A percentile compares a stretch with the other conserved stretches of the same genome.
Conservation (phyloP, 352 stramenopile species). For the Pythium dissimile region DNA sequence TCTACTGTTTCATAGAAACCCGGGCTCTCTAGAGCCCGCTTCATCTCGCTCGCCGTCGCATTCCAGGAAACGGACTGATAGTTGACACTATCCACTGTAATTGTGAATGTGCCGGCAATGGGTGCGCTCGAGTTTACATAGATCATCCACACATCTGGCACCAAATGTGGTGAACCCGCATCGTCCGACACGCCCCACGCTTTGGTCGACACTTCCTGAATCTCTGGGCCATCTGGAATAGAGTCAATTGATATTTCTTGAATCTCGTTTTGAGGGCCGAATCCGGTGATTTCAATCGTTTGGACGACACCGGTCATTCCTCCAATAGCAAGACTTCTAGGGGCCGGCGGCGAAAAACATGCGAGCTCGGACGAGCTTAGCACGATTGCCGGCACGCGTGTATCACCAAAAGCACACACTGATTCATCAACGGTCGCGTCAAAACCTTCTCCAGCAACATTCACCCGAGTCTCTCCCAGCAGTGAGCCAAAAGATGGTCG, state of each 20-base stretch:
- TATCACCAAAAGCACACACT: constrained; percentile 33
- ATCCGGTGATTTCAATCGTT: constrained; percentile 22
- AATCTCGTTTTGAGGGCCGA: constrained; percentile 31
- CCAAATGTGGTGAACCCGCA: constrained; percentile 6
- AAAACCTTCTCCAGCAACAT: constrained; percentile 27
- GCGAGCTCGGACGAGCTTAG: constrained; percentile 24
- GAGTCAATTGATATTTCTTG: constrained; percentile 33
- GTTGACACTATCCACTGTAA: constrained; percentile 22
- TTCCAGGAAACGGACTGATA: constrained; percentile 28
- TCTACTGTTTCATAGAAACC: constrained; percentile 29
- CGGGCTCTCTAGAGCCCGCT: constrained; percentile 18
- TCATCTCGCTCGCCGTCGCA: constrained; percentile 23
- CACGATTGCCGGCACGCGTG: constrained; percentile 19
- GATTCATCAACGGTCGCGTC: constrained; percentile 6
- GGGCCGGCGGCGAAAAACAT: constrained; percentile 24
- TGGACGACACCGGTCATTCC: constrained; percentile 5
- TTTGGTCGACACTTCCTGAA: constrained; percentile 48
- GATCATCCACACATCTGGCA: constrained; percentile 35
- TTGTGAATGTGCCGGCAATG: constrained; percentile 28
- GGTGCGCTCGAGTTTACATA: constrained; percentile 34
- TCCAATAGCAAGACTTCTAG: neutral
- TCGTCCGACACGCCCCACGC: constrained; percentile 30
- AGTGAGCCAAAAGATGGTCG: constrained; percentile 39
- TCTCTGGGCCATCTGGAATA: constrained; percentile 26
- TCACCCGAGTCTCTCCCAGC: constrained; percentile 37